Conservation (phyloP, 345 rosid genomes). For the Brassica incana region DNA sequence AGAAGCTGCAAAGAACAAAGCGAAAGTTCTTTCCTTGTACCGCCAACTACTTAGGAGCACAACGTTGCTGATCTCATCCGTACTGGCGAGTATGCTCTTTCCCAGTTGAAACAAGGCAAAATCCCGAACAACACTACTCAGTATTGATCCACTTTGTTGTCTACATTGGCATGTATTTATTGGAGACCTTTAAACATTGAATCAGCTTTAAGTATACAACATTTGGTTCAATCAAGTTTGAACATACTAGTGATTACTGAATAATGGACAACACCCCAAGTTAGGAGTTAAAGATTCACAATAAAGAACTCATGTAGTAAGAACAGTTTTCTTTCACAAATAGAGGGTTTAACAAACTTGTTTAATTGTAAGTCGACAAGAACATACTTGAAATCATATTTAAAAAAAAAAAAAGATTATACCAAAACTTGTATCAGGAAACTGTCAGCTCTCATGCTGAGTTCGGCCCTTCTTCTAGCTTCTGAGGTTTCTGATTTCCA, state of each 20-base stretch:
- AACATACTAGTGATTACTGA: not conserved
- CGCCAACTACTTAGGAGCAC: too few relatives aligned
- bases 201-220: not conserved
- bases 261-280: not conserved
- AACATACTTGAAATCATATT: not conserved
- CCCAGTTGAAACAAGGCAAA: too few relatives aligned
- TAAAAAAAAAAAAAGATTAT: not conserved
- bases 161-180: not conserved
- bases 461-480: constrained; percentile 9
- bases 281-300: not conserved
- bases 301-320: not conserved
- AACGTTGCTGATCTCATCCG: too few relatives aligned
- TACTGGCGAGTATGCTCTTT: too few relatives aligned
- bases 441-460: constrained; percentile 14
- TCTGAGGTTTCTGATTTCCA: not conserved
- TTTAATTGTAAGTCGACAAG: constrained; percentile 12
- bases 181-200: not conserved
- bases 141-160: not conserved
- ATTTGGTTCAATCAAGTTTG: not conserved
- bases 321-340: constrained; percentile 14
- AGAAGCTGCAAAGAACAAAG: too few relatives aligned
- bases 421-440: constrained; percentile 25
- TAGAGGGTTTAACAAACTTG: not conserved
- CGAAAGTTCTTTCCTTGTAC: too few relatives aligned
- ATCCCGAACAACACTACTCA: constrained; percentile 40